Conservation (phyloP, 768 basidiomycete genomes). For the Kwoniella sp. region DNA sequence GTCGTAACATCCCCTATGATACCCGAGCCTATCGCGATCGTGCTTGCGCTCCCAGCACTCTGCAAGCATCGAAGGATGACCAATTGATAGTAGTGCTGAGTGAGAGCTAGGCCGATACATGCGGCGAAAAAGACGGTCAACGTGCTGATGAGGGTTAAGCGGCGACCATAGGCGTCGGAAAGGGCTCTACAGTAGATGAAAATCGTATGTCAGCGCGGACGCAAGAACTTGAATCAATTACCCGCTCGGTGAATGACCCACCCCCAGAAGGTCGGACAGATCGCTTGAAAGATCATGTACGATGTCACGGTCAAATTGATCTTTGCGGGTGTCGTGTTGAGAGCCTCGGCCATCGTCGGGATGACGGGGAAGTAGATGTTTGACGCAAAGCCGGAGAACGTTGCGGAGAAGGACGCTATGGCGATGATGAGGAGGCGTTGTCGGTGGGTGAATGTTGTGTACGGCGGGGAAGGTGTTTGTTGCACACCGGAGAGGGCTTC, state of each 20-base stretch:
- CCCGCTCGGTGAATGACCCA: too few species aligned
- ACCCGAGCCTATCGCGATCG: constrained; percentile 62
- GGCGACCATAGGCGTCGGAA: constrained; percentile 57
- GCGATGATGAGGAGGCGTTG: constrained; percentile 29
- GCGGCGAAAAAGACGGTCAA: constrained; percentile 64
- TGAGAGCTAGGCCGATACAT: constrained; percentile 67
- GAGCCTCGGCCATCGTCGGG: constrained; percentile 66
- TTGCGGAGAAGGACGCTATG: constrained; percentile 38
- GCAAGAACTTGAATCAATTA: too few species aligned
- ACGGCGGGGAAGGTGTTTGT: not conserved
- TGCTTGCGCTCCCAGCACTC: constrained; percentile 16
- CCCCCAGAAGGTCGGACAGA: constrained; percentile 66
- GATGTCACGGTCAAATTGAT: constrained; percentile 78
- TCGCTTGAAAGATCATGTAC: constrained; percentile 42
- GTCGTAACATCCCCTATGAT: constrained; percentile 77
- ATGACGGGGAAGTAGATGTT: constrained; percentile 81
- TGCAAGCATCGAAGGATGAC: constrained; percentile 77
- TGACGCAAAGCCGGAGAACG: constrained; percentile 62
- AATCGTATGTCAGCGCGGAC: constrained; percentile 1
- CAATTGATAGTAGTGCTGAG: constrained; percentile 71
- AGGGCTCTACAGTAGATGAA: constrained; percentile 53
- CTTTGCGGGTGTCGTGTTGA: constrained; percentile 68
- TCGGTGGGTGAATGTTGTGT: constrained; percentile 3
- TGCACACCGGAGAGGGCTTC: not conserved
- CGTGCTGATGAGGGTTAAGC: constrained; percentile 29